These are phyloP conservation scores for Lactarius indigo DNA, from an alignment of 768 basidiomycete species.

Conservation along the genomic window DNA sequence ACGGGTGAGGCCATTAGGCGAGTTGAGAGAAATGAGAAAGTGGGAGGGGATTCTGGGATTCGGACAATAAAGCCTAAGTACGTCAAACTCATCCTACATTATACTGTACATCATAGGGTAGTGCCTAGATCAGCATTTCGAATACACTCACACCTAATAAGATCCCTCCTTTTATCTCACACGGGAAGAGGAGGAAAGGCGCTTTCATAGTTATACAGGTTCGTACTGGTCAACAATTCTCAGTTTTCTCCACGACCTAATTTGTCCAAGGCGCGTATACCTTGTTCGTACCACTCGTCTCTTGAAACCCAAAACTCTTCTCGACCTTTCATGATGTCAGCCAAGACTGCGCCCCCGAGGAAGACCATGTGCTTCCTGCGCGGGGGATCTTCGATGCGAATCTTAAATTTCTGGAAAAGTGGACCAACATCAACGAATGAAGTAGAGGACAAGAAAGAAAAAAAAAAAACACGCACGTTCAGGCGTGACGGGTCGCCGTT, in stretches of 20 bases:
- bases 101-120: background rate
- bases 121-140: background rate
- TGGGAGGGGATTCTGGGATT: slow-evolving; percentile 19
- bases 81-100: background rate
- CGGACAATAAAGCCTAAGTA: background rate
- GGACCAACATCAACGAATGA: background rate
- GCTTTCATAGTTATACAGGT: slow-evolving; percentile 19
- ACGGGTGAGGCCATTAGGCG: slow-evolving; percentile 18
- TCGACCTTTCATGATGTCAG: slow-evolving; percentile 96
- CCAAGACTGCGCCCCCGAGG: slow-evolving; percentile 96
- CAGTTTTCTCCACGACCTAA: slow-evolving; percentile 61
- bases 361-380: slow-evolving; percentile 99
- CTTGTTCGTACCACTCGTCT: slow-evolving; percentile 95
- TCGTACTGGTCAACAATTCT: background rate
- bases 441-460: background rate
- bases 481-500: slow-evolving; percentile 77
- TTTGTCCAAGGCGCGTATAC: slow-evolving; percentile 77
- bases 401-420: slow-evolving; percentile 89
- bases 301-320: slow-evolving; percentile 94
- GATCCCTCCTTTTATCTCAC: background rate
- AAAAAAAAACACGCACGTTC: slow-evolving; percentile 58
- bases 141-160: background rate
- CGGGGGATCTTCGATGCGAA: slow-evolving; percentile 96
- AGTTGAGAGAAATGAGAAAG: slow-evolving; percentile 1
- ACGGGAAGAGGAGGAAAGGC: background rate